Conservation (phyloP, 176 grass and related monocot species). For the Zoysia pacifica region DNA sequence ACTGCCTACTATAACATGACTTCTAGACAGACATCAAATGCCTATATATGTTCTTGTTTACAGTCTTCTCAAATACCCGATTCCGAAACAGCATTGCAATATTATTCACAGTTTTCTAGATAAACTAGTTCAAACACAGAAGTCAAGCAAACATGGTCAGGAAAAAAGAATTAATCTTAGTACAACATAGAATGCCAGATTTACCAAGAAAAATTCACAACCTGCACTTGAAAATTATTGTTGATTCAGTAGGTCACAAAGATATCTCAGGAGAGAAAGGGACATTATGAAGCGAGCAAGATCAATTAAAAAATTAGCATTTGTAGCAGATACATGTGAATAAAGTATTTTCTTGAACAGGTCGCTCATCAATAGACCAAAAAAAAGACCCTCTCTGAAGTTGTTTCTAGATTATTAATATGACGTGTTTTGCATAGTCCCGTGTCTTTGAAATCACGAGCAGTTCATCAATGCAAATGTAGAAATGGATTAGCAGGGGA, state of each 20-base stretch:
- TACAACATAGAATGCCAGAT: background rate
- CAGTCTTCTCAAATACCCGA: background rate
- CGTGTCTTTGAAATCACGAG: conserved; percentile 57
- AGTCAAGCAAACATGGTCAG: background rate
- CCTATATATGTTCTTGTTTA: background rate
- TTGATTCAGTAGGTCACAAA: background rate
- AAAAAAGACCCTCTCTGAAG: conserved; percentile 11
- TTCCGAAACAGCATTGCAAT: background rate
- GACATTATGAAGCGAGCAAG: conserved; percentile 13
- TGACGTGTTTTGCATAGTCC: conserved; percentile 59
- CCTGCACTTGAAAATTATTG: conserved; percentile 5
- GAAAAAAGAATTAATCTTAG: background rate
- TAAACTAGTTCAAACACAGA: background rate
- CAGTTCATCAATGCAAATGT: conserved; percentile 58
- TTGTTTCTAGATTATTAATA: conserved; percentile 69
- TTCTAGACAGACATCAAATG: background rate
- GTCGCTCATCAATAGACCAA: conserved; percentile 45
- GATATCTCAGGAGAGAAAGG: background rate
- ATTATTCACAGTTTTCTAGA: background rate
- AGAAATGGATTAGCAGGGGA: conserved; percentile 56
- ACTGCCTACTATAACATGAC: background rate
- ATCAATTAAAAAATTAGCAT: conserved; percentile 20
- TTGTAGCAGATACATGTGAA: conserved; percentile 39
- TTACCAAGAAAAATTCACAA: conserved; percentile 1
- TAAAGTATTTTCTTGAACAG: conserved; percentile 40